phyloP scores from a whole-genome alignment of 257 asterid genomes.

The Scutellaria minor region DNA sequence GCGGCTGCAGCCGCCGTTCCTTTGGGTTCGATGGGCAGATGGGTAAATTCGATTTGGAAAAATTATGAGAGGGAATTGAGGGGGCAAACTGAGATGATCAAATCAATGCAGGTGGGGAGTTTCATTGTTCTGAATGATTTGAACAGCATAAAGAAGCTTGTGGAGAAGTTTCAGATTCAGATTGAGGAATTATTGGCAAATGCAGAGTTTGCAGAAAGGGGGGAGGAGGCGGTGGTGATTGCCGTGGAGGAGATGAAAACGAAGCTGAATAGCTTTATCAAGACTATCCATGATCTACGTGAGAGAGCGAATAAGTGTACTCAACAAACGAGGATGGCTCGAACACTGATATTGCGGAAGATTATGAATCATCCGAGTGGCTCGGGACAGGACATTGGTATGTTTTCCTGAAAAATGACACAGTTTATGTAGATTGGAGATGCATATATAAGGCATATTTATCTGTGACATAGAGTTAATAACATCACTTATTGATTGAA shows the following conservation, averaged over 20 bases:
- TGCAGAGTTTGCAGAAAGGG: constrained; percentile 65
- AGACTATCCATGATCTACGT: constrained; percentile 61
- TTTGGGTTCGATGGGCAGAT: constrained; percentile 76
- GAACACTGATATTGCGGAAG: constrained; percentile 63
- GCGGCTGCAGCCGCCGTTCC: constrained; percentile 91
- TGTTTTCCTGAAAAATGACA: constrained; percentile 41
- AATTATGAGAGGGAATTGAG: constrained; percentile 61
- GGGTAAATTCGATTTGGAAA: constrained; percentile 78
- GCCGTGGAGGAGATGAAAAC: constrained; percentile 70
- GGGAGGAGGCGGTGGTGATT: constrained; percentile 61
- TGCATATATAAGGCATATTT: background rate
- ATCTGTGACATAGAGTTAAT: constrained; percentile 15
- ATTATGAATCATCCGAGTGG: constrained; percentile 59
- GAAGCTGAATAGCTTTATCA: constrained; percentile 57
- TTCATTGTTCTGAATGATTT: constrained; percentile 62
- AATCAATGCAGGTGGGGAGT: constrained; percentile 61
- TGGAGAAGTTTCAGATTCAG: constrained; percentile 57
- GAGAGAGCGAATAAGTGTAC: constrained; percentile 64
- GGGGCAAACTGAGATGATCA: constrained; percentile 64
- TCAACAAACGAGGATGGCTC: constrained; percentile 62
- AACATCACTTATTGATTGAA: constrained; percentile 20
- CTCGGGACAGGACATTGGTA: constrained; percentile 52
- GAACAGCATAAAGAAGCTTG: constrained; percentile 58
- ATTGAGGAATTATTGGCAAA: constrained; percentile 57
- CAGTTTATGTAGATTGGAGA: constrained; percentile 1